Base-by-base conservation (phyloP, 306 rosid genomes). In the Quercus rubra region DNA sequence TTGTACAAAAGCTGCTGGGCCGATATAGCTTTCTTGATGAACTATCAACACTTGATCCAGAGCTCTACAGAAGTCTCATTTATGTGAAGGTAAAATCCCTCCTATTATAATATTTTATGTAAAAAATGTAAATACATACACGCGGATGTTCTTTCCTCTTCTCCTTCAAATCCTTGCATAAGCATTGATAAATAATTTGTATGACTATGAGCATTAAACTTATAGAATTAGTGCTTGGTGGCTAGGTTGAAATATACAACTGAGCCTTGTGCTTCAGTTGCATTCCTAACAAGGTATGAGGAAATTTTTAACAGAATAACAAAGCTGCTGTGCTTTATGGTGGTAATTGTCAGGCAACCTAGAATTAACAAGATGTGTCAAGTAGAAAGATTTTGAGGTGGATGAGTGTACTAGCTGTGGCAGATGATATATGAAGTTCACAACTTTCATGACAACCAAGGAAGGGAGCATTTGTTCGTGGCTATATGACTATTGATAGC, bases 1-100 rank as follows among this genome's bases (percentile, higher is more conserved):
- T 95, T 86, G 92, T 91, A 55, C 97, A 95, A 78, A 95, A 95
- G 89, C 84, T 95, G 74, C 84, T 95, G 83, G 99, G 99, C 21
- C 90, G 99, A 33, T 95, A 95, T 89, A 95, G 97, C 90, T 95
- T 91, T 80, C 94, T 95, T 77, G 99, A 90, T 83, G 99, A 95
- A 71, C 84, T 95, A 80, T 95, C 99, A 78, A 92, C 99, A 59
- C 98, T 95, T 79, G 99, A 95, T 86, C 91, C 96, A 5, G 98
- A 95, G 89, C 86, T 92, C 73, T 95, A 95, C 80, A 86, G 90
- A 88, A 95, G 88, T 88, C 94, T 95, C 82, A 89, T 95, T 92
- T 95, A 91, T 82, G 92, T 95, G 76, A 95, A 95, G 99, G 99
- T 95, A 93, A 87, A 79, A 63, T 12, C 43, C 38, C 41, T 63